phyloP scores from a whole-genome alignment of 768 basidiomycete species.

The Suillus weaverae region DNA sequence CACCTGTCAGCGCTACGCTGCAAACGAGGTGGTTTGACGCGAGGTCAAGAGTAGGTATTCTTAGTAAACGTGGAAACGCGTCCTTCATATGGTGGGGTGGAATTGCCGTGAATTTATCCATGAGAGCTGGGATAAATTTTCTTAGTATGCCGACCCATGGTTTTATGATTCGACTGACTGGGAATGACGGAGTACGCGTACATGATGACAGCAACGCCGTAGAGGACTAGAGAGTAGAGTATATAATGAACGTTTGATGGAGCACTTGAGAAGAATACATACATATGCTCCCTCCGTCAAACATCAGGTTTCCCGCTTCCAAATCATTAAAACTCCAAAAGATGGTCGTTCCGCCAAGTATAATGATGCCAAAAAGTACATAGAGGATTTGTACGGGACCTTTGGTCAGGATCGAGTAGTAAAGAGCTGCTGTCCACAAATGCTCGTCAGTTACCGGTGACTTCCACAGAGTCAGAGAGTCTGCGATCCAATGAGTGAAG shows the following conservation, averaged over 20 bases:
- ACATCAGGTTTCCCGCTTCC: slow-evolving; percentile 84
- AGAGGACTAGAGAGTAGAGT: slow-evolving; percentile 58
- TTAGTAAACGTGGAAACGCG: slow-evolving; percentile 63
- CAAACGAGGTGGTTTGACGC: slow-evolving; percentile 84
- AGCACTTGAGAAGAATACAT: slow-evolving; percentile 29
- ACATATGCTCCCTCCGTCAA: slow-evolving; percentile 90
- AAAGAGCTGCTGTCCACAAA: slow-evolving; percentile 79
- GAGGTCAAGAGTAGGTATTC: slow-evolving; percentile 68
- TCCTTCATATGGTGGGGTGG: slow-evolving; percentile 52
- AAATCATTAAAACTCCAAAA: slow-evolving; percentile 79
- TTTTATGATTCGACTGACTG: slow-evolving; percentile 48
- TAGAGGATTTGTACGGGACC: slow-evolving; percentile 58
- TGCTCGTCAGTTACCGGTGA: slow-evolving; percentile 82
- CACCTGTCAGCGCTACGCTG: slow-evolving; percentile 86
- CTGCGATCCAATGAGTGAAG: slow-evolving; percentile 93
- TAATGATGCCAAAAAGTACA: slow-evolving; percentile 53
- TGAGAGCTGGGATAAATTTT: slow-evolving; percentile 45
- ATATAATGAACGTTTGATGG: slow-evolving; percentile 2
- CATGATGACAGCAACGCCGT: slow-evolving; percentile 66
- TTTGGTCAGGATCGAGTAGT: slow-evolving; percentile 77
- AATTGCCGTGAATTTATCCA: slow-evolving; percentile 56
- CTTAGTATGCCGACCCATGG: slow-evolving; percentile 9
- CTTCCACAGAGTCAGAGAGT: slow-evolving; percentile 88
- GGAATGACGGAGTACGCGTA: slow-evolving; percentile 79
- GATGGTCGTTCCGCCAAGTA: slow-evolving; percentile 64